A percentile compares a stretch with the other conserved stretches of the same genome.
Evolutionary conservation across 441 rosid species (phyloP).

Genomic region (Pelargonium cotyledonis): DNA sequence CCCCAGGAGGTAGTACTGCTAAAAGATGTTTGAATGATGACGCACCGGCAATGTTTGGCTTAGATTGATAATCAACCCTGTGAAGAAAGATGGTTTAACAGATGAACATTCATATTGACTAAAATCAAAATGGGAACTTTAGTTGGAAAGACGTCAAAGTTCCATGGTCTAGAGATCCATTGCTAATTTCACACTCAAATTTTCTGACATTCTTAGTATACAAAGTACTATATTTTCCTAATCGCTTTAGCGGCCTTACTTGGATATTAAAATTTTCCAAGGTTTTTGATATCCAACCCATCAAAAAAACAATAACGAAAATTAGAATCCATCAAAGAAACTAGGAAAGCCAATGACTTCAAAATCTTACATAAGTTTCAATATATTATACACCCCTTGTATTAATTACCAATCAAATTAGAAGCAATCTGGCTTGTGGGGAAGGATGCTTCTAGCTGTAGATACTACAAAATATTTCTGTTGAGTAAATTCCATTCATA

Average conservation of each 20-base stretch:
- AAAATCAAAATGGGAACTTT: not conserved
- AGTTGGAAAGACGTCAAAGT: not conserved
- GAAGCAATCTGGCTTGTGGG: not conserved
- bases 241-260: not conserved
- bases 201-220: not conserved
- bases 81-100: conserved; percentile 26
- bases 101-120: conserved; percentile 1
- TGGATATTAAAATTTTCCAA: not conserved
- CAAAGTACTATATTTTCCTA: not conserved
- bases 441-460: not conserved
- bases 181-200: not conserved
- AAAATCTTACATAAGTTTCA: not conserved
- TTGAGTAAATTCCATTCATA: not conserved
- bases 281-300: not conserved
- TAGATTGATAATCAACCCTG: conserved; percentile 96
- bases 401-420: not conserved
- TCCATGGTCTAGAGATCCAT: not conserved
- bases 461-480: not conserved
- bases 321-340: not conserved
- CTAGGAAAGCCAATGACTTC: not conserved
- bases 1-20: conserved; percentile 86
- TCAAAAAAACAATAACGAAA: not conserved
- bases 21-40: conserved; percentile 78
- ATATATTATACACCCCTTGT: not conserved
- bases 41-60: conserved; percentile 49